These are phyloP conservation scores for Colletotrichum magnum DNA, from an alignment of 2,329 filamentous ascomycete species.

Conservation along the genomic window DNA sequence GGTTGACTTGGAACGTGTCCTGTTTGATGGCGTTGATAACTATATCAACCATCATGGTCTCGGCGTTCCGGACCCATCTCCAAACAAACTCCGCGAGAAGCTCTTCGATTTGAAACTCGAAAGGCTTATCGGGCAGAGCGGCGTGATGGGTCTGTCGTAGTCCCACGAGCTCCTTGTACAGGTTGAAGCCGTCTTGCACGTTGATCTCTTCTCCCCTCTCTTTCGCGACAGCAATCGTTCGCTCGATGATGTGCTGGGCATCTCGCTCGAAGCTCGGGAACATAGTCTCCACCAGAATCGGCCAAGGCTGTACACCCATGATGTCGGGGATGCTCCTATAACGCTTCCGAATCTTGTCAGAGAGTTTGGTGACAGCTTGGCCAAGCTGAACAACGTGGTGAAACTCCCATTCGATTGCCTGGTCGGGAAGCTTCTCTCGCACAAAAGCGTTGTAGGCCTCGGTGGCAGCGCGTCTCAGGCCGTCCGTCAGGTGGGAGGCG, in stretches of 20 bases:
- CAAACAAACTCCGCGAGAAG: conserved; percentile 93
- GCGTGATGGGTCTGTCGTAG: conserved; percentile 86
- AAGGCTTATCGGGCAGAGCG: conserved; percentile 79
- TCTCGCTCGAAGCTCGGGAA: conserved; percentile 94
- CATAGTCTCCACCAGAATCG: conserved; percentile 84
- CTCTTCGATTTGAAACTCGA: conserved; percentile 90
- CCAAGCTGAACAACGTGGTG: conserved; percentile 91
- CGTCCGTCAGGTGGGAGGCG: conserved; percentile 77
- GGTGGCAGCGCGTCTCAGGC: conserved; percentile 80
- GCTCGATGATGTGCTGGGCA: conserved; percentile 84
- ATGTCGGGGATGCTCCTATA: conserved; percentile 91
- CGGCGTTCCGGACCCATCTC: conserved; percentile 90
- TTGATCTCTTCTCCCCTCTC: conserved; percentile 81
- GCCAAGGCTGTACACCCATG: conserved; percentile 78
- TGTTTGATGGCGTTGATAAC: conserved; percentile 93
- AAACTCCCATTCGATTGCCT: conserved; percentile 90
- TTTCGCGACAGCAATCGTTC: conserved; percentile 82
- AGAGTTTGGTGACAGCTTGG: conserved; percentile 86
- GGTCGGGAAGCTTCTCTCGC: conserved; percentile 83
- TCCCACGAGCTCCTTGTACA: conserved; percentile 90
- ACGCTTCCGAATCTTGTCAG: conserved; percentile 91
- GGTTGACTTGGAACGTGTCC: conserved; percentile 85
- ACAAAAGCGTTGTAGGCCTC: conserved; percentile 86
- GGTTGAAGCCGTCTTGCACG: conserved; percentile 92
- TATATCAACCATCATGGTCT: conserved; percentile 84